Evolutionary conservation across 192 early-diverging fungal species (phyloP).

Genomic region (Coemansia sp.): DNA sequence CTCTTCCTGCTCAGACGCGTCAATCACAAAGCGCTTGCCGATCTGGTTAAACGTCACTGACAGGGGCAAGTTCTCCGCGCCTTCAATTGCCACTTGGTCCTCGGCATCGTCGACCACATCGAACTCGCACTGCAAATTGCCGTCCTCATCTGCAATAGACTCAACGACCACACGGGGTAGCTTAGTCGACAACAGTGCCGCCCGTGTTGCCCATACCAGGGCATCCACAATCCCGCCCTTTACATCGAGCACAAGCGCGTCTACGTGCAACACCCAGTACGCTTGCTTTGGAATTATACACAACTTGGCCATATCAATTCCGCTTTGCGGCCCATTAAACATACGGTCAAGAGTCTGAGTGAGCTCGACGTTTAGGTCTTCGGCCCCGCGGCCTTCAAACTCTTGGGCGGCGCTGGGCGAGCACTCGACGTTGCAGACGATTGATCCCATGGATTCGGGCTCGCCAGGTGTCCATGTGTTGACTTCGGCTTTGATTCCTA

Average conservation of each 20-base stretch:
- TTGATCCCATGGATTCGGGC: constrained; percentile 59
- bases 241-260: constrained; percentile 88
- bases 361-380: constrained; percentile 82
- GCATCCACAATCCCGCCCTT: constrained; percentile 85
- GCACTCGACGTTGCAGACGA: constrained; percentile 92
- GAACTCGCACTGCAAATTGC: constrained; percentile 81
- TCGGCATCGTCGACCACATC: constrained; percentile 90
- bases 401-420: constrained; percentile 81
- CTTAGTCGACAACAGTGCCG: constrained; percentile 83
- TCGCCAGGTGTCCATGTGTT: constrained; percentile 61
- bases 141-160: constrained; percentile 73
- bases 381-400: constrained; percentile 75
- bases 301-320: constrained; percentile 80
- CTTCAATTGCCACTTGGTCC: constrained; percentile 74
- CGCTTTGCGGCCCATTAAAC: constrained; percentile 77
- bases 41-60: constrained; percentile 86
- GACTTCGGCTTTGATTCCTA: constrained; percentile 93
- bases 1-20: constrained; percentile 89
- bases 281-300: constrained; percentile 87
- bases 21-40: constrained; percentile 78
- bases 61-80: constrained; percentile 78
- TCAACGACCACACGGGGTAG: constrained; percentile 84
- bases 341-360: constrained; percentile 79
- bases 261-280: constrained; percentile 90
- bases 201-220: constrained; percentile 81